phyloP scores from a whole-genome alignment of 2,329 filamentous ascomycete species.

The Pyricularia grisea region DNA sequence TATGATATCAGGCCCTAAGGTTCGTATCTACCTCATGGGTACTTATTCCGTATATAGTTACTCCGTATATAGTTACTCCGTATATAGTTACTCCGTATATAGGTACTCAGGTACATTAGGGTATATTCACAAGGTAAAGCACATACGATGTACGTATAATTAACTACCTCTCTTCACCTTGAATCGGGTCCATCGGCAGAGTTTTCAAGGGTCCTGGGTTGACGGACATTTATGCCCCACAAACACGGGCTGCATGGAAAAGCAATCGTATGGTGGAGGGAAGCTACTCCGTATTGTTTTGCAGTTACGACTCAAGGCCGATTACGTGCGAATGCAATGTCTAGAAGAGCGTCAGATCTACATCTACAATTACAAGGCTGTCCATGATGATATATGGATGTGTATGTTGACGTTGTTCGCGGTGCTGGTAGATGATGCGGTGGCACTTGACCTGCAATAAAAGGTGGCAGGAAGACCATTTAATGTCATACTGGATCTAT shows the following conservation, averaged over 20 bases:
- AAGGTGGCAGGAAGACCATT: not conserved
- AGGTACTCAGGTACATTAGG: too few relatives aligned
- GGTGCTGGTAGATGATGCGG: not conserved
- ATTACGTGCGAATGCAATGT: not conserved
- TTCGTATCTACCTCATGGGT: too few relatives aligned
- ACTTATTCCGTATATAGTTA: too few relatives aligned
- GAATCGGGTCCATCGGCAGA: too few relatives aligned
- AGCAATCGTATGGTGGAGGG: not conserved
- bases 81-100: too few relatives aligned
- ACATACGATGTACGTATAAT: too few relatives aligned
- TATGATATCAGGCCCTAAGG: not conserved
- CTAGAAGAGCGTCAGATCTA: not conserved
- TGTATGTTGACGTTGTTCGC: not conserved
- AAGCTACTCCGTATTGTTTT: not conserved
- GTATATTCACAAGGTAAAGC: too few relatives aligned
- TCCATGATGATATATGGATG: not conserved
- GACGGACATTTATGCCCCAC: not conserved
- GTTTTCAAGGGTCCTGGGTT: not conserved
- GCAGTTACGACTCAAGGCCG: not conserved
- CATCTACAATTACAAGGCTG: not conserved
- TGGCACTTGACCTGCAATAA: not conserved
- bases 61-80: too few relatives aligned
- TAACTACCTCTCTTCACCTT: too few relatives aligned
- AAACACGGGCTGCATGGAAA: not conserved
- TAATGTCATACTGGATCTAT: not conserved